Base-by-base conservation (phyloP, 108 stramenopile species). In the Skeletonema tropicum region DNA sequence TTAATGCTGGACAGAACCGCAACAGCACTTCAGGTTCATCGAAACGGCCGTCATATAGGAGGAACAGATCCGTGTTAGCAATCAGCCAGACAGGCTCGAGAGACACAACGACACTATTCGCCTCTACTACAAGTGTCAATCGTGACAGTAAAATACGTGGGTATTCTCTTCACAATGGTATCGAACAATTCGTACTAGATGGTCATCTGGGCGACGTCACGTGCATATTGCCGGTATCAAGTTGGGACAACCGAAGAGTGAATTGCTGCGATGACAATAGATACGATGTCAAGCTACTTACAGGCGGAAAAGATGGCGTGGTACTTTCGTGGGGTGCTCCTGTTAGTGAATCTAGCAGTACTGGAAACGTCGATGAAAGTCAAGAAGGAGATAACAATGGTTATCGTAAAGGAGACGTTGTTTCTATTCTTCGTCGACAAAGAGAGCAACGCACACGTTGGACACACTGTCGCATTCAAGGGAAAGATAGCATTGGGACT, bases 301-400 rank as follows among this genome's bases (percentile, higher is more conserved):
- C 90, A 36, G 88, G 87, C 58, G 88, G 86, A 12, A 76, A 68
- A 26, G 93, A 94, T 77, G 93, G 93, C 5, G 89, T 92, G 84
- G 88, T 94, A 68, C 67, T 94, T 25, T 82, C 67, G 6, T 94
- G 92, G 92, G 92, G 89, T 19, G 30, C 58, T 38, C 74, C 74
- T 65, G 26, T 59, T 55, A 10, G 52, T 57, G 57, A 64, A 7
- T 17, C 17, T 35, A 39, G 59, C 15, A 23, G 39, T 42, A 7
- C 33, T 11, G 5, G 6, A 7, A 57, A 67, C n/a, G 31, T 6
- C n/a, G 21, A 23, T 60, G n/a, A 35, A 19, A 21, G 12, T 60
- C 6, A 35, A 19, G 48, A 39, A 12, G 29, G n/a, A 33, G 14
- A 48, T 41, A n/a, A 35, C 26, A 15, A 49, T 17, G 6, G 10